phyloP scores from a whole-genome alignment of 108 stramenopile genomes.

The Aurantiochytrium sp. region DNA sequence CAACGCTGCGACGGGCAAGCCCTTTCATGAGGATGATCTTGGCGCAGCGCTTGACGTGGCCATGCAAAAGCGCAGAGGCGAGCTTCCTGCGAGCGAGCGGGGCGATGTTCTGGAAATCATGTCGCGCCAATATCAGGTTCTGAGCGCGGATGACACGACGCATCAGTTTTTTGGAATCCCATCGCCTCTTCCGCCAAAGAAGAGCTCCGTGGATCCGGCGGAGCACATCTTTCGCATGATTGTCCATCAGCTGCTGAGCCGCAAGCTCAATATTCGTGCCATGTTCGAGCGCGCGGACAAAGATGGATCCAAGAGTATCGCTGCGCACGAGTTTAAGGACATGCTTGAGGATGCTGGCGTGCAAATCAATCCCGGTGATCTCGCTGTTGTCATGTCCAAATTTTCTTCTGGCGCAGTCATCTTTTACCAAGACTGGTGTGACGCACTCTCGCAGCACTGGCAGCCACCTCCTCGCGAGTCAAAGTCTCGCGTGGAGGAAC shows the following conservation, averaged over 20 bases:
- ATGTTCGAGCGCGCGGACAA: constrained; percentile 12
- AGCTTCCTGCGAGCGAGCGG: neutral
- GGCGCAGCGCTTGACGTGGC: neutral
- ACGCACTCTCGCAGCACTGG: neutral
- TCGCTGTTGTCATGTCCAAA: neutral
- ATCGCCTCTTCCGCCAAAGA: neutral
- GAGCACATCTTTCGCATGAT: neutral
- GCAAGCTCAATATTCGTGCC: neutral
- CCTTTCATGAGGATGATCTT: neutral
- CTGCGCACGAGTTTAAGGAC: neutral
- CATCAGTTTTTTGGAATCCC: neutral
- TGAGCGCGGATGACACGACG: neutral
- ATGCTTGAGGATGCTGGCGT: constrained; percentile 1
- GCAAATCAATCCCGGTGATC: neutral
- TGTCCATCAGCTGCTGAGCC: neutral
- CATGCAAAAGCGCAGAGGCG: neutral
- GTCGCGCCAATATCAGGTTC: neutral
- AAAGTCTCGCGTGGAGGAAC: neutral
- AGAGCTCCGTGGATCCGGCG: neutral
- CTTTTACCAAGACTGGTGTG: constrained; percentile 3
- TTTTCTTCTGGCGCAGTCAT: neutral
- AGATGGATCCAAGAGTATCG: neutral
- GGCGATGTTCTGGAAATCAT: neutral
- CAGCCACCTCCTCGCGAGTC: neutral
- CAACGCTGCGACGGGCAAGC: constrained; percentile 6